Evolutionary conservation across 2,329 filamentous ascomycete species (phyloP).

Genomic region (Mycogone perniciosa): DNA sequence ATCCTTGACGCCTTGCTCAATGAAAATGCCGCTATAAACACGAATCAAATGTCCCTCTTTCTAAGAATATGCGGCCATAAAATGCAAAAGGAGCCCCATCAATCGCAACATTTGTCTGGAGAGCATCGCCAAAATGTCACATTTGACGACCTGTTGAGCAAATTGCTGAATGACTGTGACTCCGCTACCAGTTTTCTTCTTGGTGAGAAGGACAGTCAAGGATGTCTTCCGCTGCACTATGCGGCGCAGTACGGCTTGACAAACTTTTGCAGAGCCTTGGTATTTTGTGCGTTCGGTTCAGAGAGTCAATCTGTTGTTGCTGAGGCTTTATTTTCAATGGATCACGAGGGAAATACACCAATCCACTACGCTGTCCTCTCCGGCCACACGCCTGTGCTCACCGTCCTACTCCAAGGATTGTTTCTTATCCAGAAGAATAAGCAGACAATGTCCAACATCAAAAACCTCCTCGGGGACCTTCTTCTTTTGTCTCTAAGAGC

Average conservation of each 20-base stretch:
- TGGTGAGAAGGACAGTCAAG: background rate
- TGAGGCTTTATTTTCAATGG: background rate
- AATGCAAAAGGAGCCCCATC: background rate
- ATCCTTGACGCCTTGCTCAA: too few relatives aligned
- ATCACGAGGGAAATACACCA: slow-evolving; percentile 2
- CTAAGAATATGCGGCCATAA: background rate
- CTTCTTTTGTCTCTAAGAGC: slow-evolving; percentile 6
- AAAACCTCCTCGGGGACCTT: background rate
- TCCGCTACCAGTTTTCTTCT: background rate
- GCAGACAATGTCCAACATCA: background rate
- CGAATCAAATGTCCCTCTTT: too few relatives aligned
- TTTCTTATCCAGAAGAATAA: background rate
- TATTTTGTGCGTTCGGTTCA: background rate
- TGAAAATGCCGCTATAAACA: too few relatives aligned
- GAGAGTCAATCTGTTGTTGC: background rate
- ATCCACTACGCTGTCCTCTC: slow-evolving; percentile 6
- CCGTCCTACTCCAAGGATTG: background rate
- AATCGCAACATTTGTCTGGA: background rate
- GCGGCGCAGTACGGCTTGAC: background rate
- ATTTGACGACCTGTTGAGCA: background rate
- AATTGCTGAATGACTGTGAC: background rate
- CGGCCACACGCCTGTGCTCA: background rate
- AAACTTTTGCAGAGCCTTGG: background rate
- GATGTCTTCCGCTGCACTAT: background rate
- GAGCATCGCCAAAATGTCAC: background rate